A percentile compares a stretch with the other conserved stretches of the same genome.
These are phyloP conservation scores for Gaultheria prostrata DNA, from an alignment of 148 eudicot species.

Conservation along the genomic window DNA sequence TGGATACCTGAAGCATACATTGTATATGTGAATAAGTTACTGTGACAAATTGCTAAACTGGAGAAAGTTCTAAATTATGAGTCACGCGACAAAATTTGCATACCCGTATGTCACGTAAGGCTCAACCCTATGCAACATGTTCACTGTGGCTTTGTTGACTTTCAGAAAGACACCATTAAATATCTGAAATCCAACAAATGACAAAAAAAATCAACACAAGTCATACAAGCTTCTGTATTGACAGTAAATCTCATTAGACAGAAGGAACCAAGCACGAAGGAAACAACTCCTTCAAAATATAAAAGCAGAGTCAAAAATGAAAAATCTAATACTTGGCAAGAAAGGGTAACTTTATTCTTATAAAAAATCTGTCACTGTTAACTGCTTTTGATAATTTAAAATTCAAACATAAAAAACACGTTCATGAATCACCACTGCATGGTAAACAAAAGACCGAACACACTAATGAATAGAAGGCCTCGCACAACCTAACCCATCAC, in stretches of 20 bases:
- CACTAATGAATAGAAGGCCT: not conserved
- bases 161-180: slow-evolving; percentile 47
- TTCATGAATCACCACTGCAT: not conserved
- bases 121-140: slow-evolving; percentile 49
- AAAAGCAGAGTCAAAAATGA: not conserved
- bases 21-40: not conserved
- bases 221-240: not conserved
- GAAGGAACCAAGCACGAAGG: not conserved
- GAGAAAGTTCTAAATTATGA: not conserved
- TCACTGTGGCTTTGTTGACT: slow-evolving; percentile 45
- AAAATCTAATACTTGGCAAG: not conserved
- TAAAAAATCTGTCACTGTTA: not conserved
- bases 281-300: not conserved
- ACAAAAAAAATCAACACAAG: not conserved
- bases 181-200: slow-evolving; percentile 22
- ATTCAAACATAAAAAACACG: not conserved
- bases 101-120: slow-evolving; percentile 51
- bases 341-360: not conserved
- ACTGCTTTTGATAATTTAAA: not conserved
- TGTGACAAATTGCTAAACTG: not conserved
- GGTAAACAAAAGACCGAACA: not conserved
- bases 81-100: not conserved
- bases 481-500: not conserved
- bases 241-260: not conserved
- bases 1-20: slow-evolving; percentile 20